Conservation (phyloP, 2,329 filamentous ascomycete genomes). For the Hypoxylon sp. region DNA sequence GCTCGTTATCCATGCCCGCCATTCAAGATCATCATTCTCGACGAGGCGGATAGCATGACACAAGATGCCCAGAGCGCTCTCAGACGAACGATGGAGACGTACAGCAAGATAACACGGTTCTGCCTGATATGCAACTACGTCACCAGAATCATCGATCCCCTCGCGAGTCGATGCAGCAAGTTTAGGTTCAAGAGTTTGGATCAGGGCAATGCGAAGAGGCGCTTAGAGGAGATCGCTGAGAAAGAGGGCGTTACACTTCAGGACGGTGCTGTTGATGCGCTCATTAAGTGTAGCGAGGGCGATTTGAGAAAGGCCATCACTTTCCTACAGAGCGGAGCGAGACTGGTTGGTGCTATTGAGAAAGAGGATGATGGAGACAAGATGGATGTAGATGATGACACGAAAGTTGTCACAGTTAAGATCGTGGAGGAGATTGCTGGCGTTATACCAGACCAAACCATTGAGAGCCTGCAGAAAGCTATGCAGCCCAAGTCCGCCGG, state of each 20-base stretch:
- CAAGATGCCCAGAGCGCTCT: conserved; percentile 96
- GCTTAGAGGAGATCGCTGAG: conserved; percentile 85
- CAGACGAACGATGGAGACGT: conserved; percentile 97
- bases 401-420: conserved; percentile 77
- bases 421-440: conserved; percentile 96
- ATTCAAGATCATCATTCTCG: conserved; percentile 98
- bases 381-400: conserved; percentile 72
- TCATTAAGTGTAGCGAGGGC: conserved; percentile 91
- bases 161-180: conserved; percentile 94
- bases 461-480: conserved; percentile 78
- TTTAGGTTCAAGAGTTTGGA: conserved; percentile 98
- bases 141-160: conserved; percentile 95
- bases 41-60: conserved; percentile 99
- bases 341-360: conserved; percentile 80
- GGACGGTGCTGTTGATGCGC: conserved; percentile 82
- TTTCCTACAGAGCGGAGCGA: conserved; percentile 92
- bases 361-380: conserved; percentile 66
- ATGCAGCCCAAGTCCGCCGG: conserved; percentile 79
- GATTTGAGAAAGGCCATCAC: conserved; percentile 97
- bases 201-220: conserved; percentile 82
- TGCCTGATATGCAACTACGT: conserved; percentile 99
- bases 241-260: conserved; percentile 83
- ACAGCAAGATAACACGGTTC: conserved; percentile 95
- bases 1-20: conserved; percentile 90
- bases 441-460: conserved; percentile 83